phyloP scores from a whole-genome alignment of 164 flowering plant genomes.

The Protea cynaroides region DNA sequence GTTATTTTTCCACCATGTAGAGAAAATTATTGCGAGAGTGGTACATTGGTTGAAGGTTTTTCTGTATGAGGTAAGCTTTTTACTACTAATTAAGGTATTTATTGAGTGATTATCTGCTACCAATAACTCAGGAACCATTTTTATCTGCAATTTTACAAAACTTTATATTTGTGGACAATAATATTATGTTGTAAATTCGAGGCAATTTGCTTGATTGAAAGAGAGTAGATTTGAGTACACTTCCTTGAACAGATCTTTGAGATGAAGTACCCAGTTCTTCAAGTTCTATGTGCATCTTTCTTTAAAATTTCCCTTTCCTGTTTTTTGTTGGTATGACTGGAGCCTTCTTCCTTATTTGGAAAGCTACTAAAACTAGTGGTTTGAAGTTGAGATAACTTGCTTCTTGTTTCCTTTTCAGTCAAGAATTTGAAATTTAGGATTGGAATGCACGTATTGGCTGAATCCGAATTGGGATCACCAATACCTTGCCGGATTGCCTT shows the following conservation, averaged over 20 bases:
- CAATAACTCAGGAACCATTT: neutral
- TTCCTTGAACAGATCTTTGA: neutral
- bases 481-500: too few relatives aligned
- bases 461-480: too few relatives aligned
- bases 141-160: neutral
- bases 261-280: neutral
- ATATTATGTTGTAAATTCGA: neutral
- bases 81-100: neutral
- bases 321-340: too few relatives aligned
- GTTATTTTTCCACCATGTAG: constrained; percentile 2
- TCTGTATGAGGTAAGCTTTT: too few relatives aligned
- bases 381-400: too few relatives aligned
- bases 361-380: too few relatives aligned
- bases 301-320: too few relatives aligned
- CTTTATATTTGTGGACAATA: neutral
- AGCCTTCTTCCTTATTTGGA: too few relatives aligned
- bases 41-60: neutral
- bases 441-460: too few relatives aligned
- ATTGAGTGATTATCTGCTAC: neutral
- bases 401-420: too few relatives aligned
- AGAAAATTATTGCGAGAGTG: constrained; percentile 24
- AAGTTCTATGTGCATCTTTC: too few relatives aligned
- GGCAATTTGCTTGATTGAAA: neutral
- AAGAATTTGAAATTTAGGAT: too few relatives aligned
- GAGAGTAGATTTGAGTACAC: neutral